Percentiles rank a stretch among this genome's conserved stretches.
These are phyloP conservation scores for Fusarium subtropicale DNA, from an alignment of 2,329 filamentous ascomycete species.

Conservation along the genomic window DNA sequence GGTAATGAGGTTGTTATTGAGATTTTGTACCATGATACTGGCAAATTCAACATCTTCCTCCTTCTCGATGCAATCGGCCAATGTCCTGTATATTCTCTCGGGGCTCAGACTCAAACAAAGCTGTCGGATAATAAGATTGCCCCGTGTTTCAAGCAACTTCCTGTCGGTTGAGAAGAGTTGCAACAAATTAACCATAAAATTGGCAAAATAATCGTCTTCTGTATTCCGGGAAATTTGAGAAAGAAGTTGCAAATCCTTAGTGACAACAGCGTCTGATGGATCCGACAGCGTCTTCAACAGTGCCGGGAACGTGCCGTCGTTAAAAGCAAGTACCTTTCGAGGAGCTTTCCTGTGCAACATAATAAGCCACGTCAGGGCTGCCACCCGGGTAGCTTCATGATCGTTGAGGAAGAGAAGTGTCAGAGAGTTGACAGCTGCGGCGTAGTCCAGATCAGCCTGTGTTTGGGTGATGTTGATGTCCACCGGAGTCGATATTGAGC, in stretches of 20 bases:
- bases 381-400: constrained; percentile 94
- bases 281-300: constrained; percentile 96
- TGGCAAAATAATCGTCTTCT: constrained; percentile 96
- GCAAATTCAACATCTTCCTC: constrained; percentile 99
- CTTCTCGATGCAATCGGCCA: constrained; percentile 96
- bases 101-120: constrained; percentile 92
- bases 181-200: constrained; percentile 96
- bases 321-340: constrained; percentile 91
- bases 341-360: constrained; percentile 98
- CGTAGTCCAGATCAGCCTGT: constrained; percentile 88
- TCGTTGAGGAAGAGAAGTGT: constrained; percentile 96
- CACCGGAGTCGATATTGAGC: constrained; percentile 59
- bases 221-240: constrained; percentile 97
- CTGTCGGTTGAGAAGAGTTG: constrained; percentile 96
- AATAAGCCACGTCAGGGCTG: constrained; percentile 93
- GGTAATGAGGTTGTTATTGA: constrained; percentile 99
- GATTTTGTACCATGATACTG: constrained; percentile 98
- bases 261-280: constrained; percentile 94
- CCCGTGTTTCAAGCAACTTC: constrained; percentile 87
- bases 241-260: constrained; percentile 89
- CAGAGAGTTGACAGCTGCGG: constrained; percentile 90
- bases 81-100: constrained; percentile 92
- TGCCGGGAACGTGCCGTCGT: constrained; percentile 96
- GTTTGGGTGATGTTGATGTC: constrained; percentile 58
- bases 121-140: constrained; percentile 96